Percentiles rank a stretch among this genome's conserved stretches.
phyloP scores from a whole-genome alignment of 1,139 yeast species.

The Yamadazyma sp. region DNA sequence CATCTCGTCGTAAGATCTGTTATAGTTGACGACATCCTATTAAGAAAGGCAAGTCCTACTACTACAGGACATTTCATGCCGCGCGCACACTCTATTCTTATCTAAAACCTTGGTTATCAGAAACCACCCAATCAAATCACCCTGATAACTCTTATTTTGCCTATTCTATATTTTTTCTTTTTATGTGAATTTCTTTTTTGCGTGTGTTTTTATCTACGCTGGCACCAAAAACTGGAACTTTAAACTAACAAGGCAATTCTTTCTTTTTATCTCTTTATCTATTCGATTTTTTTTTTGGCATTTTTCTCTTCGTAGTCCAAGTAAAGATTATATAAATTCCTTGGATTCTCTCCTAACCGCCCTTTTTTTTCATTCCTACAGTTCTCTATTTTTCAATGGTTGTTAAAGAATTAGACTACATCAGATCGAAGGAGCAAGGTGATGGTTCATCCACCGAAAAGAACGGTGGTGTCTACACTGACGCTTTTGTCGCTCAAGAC shows the following conservation, averaged over 20 bases:
- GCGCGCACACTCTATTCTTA: too few relatives aligned
- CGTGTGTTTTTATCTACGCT: neutral
- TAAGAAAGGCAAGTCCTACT: too few relatives aligned
- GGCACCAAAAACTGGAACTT: neutral
- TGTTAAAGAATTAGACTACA: slow-evolving; percentile 44
- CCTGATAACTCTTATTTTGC: slow-evolving; percentile 3
- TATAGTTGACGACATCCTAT: too few relatives aligned
- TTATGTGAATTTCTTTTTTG: slow-evolving; percentile 1
- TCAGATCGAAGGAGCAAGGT: slow-evolving; percentile 40
- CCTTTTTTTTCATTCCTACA: neutral
- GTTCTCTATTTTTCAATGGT: slow-evolving; percentile 27
- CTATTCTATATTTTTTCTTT: neutral
- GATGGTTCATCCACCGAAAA: slow-evolving; percentile 38
- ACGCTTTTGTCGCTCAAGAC: slow-evolving; percentile 39
- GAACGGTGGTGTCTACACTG: slow-evolving; percentile 42
- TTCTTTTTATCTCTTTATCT: slow-evolving; percentile 2
- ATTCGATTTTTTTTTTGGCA: neutral
- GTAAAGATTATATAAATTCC: slow-evolving; percentile 2
- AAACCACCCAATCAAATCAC: slow-evolving; percentile 2
- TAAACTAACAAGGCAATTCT: slow-evolving; percentile 3
- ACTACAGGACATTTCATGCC: too few relatives aligned
- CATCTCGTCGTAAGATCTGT: too few relatives aligned
- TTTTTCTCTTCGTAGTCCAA: too few relatives aligned
- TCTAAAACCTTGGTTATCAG: neutral
- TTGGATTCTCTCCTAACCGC: neutral